phyloP scores from a whole-genome alignment of 805 yeast genomes.

The Myxozyma vanderwaltii region DNA sequence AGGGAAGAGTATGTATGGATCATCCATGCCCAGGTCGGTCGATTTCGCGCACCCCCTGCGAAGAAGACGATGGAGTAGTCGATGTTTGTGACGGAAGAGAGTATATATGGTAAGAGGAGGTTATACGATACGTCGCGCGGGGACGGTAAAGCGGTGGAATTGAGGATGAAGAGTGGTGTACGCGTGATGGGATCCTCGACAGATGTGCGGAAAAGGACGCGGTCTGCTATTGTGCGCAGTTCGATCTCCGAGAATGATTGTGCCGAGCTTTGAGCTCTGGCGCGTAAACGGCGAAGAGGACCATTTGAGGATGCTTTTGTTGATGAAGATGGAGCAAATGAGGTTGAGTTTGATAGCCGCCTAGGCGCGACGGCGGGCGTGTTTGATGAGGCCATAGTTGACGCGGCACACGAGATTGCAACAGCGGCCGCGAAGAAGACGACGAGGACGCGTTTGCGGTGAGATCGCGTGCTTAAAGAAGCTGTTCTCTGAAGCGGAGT shows the following conservation, averaged over 20 bases:
- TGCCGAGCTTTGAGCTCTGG: neutral
- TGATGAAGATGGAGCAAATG: neutral
- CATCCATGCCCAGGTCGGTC: conserved; percentile 72
- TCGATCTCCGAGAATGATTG: conserved; percentile 22
- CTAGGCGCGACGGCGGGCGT: too few species aligned
- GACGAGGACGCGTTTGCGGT: conserved; percentile 1
- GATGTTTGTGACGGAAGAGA: conserved; percentile 58
- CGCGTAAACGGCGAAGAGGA: conserved; percentile 4
- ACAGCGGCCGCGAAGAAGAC: conserved; percentile 2
- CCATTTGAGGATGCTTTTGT: neutral
- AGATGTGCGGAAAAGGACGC: conserved; percentile 46
- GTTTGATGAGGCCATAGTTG: too few species aligned
- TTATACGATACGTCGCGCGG: conserved; percentile 51
- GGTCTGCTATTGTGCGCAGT: conserved; percentile 21
- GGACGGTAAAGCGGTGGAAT: conserved; percentile 76
- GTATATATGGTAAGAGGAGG: conserved; percentile 59
- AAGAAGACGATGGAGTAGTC: conserved; percentile 72
- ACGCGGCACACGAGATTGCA: neutral
- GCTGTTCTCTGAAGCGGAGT: neutral
- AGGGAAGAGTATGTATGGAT: conserved; percentile 59
- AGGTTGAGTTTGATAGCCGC: neutral
- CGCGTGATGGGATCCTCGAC: conserved; percentile 66
- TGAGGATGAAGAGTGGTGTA: conserved; percentile 77
- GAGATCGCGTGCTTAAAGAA: neutral
- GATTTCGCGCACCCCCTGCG: conserved; percentile 73